Evolutionary conservation across 2,329 filamentous ascomycete genomes (phyloP).

Genomic region (Ophiostoma sp.): DNA sequence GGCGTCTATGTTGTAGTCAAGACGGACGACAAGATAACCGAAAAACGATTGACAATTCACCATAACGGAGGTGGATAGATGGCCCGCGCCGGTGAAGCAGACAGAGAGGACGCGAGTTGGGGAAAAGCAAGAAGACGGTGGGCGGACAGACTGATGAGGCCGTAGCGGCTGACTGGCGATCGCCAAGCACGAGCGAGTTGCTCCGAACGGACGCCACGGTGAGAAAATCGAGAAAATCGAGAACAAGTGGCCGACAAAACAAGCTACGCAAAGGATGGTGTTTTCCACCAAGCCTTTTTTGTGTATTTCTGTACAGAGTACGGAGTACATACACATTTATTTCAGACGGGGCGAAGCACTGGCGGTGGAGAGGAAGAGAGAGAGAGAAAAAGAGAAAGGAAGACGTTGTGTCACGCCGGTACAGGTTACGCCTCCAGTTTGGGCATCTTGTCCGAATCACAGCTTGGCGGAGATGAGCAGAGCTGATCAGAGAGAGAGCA

Average conservation of each 20-base stretch:
- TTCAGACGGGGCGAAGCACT: constrained; percentile 12
- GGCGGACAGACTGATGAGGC: constrained; percentile 17
- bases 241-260: neutral
- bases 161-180: neutral
- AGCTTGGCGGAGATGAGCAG: neutral
- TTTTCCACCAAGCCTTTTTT: neutral
- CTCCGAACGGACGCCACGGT: neutral
- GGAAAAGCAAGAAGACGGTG: neutral
- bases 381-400: neutral
- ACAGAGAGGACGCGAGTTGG: neutral
- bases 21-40: neutral
- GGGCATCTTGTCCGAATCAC: constrained; percentile 14
- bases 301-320: neutral
- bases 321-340: neutral
- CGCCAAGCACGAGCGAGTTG: neutral
- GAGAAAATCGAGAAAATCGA: neutral
- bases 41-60: neutral
- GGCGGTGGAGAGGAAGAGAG: neutral
- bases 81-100: neutral
- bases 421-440: neutral
- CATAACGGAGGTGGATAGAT: constrained; percentile 9
- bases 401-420: neutral
- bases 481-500: too few species aligned
- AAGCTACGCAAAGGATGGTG: neutral
- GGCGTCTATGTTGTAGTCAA: neutral